Evolutionary conservation across 352 stramenopile genomes (phyloP), one percentile per base, ranked within the genome.

Genomic region (Peronospora destructor): DNA sequence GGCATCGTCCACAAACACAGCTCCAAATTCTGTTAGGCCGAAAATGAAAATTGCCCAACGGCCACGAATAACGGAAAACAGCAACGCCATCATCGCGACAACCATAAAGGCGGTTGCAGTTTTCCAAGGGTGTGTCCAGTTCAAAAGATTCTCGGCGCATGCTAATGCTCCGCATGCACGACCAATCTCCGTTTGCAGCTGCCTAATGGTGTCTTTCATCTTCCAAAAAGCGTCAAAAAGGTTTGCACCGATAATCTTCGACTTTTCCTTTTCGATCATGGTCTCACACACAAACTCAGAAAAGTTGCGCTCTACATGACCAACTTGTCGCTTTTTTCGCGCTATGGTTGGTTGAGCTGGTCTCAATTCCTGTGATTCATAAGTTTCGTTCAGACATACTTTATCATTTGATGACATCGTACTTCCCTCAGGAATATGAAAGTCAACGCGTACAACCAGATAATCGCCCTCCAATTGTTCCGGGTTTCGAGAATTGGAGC

Each of bases 101-200:
- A 68, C 61, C 8, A 49, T 53, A 25, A 91, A 85, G 25, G 81
- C 73, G 0, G 76, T 59, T 7, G 64, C 79, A 33, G 82, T 90
- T 49, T 93, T 93, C 82, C 82, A 93, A 21, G 82, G 82, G 44
- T 93, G 82, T 17, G 82, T 87, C 82, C 82, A 93, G 62, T 93
- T 93, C 48, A 93, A 70, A 7, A 93, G 39, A 45, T 91, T 91
- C n/a, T 93, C 76, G 8, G 76, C 72, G 5, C 71, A 83, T 2
- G 81, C 77, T 40, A 89, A 53, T 11, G 73, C 77, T n/a, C 77
- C 79, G 28, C 82, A 93, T 6, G 67, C 64, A 10, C 61, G 63
- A 30, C 79, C 77, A 59, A 93, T 90, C 16, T 84, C 76, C 29
- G 69, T 84, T 52, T 93, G 82, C 2, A 93, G 43, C 19, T 71